A percentile compares a stretch with the other conserved stretches of the same genome.
Conservation (phyloP, 2,329 filamentous ascomycete genomes). For the Immersiporthe knoxdaviesiana region DNA sequence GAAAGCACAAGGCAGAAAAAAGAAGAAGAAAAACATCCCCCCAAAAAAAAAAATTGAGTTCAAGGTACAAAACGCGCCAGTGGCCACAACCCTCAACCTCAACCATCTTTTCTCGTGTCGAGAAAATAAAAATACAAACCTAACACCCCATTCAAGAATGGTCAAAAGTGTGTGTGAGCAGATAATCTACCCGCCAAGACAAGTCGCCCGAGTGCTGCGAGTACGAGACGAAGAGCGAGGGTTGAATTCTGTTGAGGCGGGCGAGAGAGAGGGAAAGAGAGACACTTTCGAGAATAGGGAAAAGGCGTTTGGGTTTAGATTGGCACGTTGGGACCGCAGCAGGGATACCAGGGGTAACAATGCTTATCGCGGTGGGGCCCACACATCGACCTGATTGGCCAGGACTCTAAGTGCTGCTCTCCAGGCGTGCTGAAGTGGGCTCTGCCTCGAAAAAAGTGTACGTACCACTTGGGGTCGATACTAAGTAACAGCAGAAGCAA, state of each 20-base stretch:
- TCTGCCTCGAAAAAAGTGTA: conserved; percentile 2
- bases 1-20: too few relatives aligned
- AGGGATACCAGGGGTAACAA: conserved; percentile 9
- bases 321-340: neutral
- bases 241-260: conserved; percentile 15
- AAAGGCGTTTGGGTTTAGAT: conserved; percentile 1
- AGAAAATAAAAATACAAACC: neutral
- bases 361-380: conserved; percentile 7
- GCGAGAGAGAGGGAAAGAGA: neutral
- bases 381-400: neutral
- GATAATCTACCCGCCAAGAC: neutral
- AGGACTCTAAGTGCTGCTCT: conserved; percentile 5
- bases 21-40: too few relatives aligned
- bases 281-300: conserved; percentile 5
- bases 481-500: conserved; percentile 3
- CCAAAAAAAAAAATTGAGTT: neutral
- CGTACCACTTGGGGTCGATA: neutral
- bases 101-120: conserved; percentile 5
- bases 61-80: conserved; percentile 9
- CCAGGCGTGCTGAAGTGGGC: conserved; percentile 18
- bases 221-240: neutral
- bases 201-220: neutral
- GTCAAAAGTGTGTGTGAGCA: neutral
- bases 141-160: neutral
- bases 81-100: conserved; percentile 23